Conservation (phyloP, 2,329 filamentous ascomycete species). For the Trichoderma semiorbis region DNA sequence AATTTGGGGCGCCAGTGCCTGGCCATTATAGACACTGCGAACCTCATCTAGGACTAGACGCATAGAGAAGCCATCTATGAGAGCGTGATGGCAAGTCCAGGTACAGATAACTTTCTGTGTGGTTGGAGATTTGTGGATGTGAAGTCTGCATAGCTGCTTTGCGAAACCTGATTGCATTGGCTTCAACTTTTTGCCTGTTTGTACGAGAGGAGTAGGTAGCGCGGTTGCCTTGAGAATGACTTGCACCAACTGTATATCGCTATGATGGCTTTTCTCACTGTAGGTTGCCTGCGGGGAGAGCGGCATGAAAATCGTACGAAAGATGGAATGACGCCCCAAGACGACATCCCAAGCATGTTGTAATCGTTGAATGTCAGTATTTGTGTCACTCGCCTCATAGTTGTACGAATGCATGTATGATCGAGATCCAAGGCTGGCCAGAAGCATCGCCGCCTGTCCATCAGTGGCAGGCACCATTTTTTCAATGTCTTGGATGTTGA, state of each 20-base stretch:
- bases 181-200: neutral
- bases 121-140: neutral
- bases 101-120: neutral
- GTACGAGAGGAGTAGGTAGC: neutral
- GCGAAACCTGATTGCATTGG: neutral
- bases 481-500: neutral
- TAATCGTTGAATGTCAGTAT: neutral
- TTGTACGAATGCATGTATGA: neutral
- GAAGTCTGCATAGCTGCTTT: neutral
- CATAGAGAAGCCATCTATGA: neutral
- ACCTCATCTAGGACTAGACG: neutral
- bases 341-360: neutral
- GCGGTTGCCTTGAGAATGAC: neutral
- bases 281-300: neutral
- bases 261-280: neutral
- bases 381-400: neutral
- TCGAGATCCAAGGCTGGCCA: neutral
- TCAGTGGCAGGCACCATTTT: neutral
- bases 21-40: neutral
- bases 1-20: neutral
- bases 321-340: neutral
- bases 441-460: neutral
- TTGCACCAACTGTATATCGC: neutral
- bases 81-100: neutral
- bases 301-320: neutral